Evolutionary conservation across 2,329 filamentous ascomycete species (phyloP).

Genomic region (Trichophyton benhamiae): DNA sequence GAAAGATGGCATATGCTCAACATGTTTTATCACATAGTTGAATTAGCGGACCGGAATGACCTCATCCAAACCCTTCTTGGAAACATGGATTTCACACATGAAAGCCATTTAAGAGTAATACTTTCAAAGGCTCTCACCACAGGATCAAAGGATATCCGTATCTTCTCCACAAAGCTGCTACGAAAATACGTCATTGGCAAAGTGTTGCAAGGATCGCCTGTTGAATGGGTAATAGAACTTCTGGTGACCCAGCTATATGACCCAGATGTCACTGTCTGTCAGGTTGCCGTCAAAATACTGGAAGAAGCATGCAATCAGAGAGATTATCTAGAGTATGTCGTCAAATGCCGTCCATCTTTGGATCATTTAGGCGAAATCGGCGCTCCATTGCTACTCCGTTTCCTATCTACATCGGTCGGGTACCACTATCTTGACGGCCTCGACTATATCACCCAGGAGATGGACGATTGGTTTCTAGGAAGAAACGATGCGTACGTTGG

Average conservation of each 20-base stretch:
- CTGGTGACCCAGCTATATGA: constrained; percentile 98
- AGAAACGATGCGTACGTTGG: constrained; percentile 93
- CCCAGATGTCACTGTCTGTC: constrained; percentile 90
- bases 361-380: constrained; percentile 96
- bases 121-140: constrained; percentile 88
- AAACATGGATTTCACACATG: constrained; percentile 82
- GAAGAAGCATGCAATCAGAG: constrained; percentile 95
- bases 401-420: constrained; percentile 88
- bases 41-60: constrained; percentile 80
- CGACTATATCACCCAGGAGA: constrained; percentile 98
- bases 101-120: constrained; percentile 81
- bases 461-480: constrained; percentile 99
- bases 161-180: constrained; percentile 74
- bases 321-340: constrained; percentile 83
- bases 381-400: constrained; percentile 79
- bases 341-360: constrained; percentile 85
- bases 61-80: constrained; percentile 77
- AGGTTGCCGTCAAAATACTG: constrained; percentile 89
- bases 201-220: constrained; percentile 30
- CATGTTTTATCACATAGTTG: constrained; percentile 98
- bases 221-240: constrained; percentile 90
- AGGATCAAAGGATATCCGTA: constrained; percentile 79
- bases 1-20: constrained; percentile 98
- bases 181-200: constrained; percentile 68
- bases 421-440: constrained; percentile 95